Evolutionary conservation across 768 basidiomycete species (phyloP), one percentile per base, ranked within the genome.

Genomic region (Kondoa malvinella): DNA sequence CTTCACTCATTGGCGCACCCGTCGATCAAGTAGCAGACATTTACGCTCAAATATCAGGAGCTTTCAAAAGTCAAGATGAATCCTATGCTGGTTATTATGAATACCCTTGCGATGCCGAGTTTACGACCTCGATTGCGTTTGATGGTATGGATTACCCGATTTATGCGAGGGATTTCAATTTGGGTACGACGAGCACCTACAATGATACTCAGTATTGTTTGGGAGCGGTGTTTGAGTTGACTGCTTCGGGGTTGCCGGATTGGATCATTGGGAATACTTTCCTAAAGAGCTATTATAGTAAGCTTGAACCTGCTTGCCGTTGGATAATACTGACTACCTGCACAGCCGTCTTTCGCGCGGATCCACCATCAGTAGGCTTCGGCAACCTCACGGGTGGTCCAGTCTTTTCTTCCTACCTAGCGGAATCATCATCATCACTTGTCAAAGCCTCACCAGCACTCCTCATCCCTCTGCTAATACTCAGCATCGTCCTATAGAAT

Each of bases 41-140:
- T 29, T 63, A 31, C n/a, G 61, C 15, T 15, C 29, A 30, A 31
- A 63, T 63, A 27, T 29, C 61, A 4, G 61, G 61, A 16, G 27
- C 61, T 27, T 27, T 27, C 61, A 12, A 4, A 16, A 30, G 27
- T 32, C 14, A 17, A 50, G 40, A 50, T 21, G 40, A 50, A 15
- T 8, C 29, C 61, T 63, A 63, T 63, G 3, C 61, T 29, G 61
- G 61, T 16, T 63, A 63, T n/a, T 63, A 63, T 33, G 61, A 63
- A 32, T 63, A 30, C n/a, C 61, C 61, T 32, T 63, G 61, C 31
- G 15, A 63, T 27, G 29, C 27, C 14, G 61, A 29, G 12, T 63
- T 63, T 29, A 34, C n/a, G 16, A 27, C 33, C n/a, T 63, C 61
- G 3, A 31, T 63, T 3, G n/a, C 61, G 4, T 63, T 63, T n/a